Base-by-base conservation (phyloP, 1,139 yeast species). In the Diutina mesorugosa region DNA sequence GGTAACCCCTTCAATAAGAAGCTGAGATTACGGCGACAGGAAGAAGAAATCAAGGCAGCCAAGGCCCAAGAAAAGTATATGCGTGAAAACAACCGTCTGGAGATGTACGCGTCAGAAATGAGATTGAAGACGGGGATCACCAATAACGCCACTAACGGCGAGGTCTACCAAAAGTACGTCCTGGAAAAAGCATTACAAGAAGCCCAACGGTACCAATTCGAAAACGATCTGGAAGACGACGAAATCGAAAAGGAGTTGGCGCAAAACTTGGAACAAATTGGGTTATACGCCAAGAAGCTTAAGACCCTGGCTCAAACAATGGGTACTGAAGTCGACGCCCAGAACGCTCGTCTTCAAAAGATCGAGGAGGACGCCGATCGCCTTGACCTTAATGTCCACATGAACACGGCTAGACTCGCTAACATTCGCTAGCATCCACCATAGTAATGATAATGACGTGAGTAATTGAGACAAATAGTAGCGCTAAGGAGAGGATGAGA, bases 1-100 rank as follows among this genome's bases (percentile, higher is more conserved):
- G 63, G 61, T 9, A 91, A 91, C 66, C 98, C 98, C 45, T 91
- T 93, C 74, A 90, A 90, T 64, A 85, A 87, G 55, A 88, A 88
- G 64, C 78, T 90, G 47, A 77, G 95, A 62, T 76, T 84, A 61
- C 83, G 85, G 62, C 89, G 85, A 62, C 84, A 83, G 63, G 98
- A 91, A 69, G 87, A 81, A 58, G 77, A 76, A 58, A 77, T 90
- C 61, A 83, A 86, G 64, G 72, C 77, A n/a, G 82, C 85, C 55
- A 81, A 87, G 63, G 76, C 81, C 45, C 81, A 79, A 64, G 91
- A 85, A 61, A 81, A 81, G 65, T 74, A 75, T 63, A 60, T 73
- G 61, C 68, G 79, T 55, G 80, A 76, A 51, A 65, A 70, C 8
- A 72, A 74, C 59, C 66, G 81, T 55, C 69, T 65, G 60, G 77